phyloP scores from a whole-genome alignment of 2,329 filamentous ascomycete genomes.

The Cladosporium sp. region DNA sequence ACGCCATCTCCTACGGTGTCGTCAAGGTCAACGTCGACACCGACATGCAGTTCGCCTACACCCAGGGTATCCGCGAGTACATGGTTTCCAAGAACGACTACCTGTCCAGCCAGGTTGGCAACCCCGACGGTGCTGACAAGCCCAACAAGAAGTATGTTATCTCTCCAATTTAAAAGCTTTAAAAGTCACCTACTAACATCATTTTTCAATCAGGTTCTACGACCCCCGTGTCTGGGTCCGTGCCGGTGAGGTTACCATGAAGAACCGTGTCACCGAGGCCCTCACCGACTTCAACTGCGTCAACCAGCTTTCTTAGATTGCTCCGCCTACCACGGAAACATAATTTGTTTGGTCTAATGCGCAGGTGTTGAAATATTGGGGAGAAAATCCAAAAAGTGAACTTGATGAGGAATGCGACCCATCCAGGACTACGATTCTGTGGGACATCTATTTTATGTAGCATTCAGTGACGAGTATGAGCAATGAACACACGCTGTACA shows the following conservation, averaged over 20 bases:
- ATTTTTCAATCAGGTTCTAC: conserved; percentile 43
- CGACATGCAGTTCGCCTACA: conserved; percentile 94
- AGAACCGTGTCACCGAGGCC: conserved; percentile 73
- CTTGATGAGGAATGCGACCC: conserved; percentile 4
- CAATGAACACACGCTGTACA: conserved; percentile 18
- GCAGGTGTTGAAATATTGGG: conserved; percentile 8
- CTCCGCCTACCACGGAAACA: not conserved
- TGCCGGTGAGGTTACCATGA: conserved; percentile 97
- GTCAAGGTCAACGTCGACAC: conserved; percentile 99
- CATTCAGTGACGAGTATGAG: conserved; percentile 14
- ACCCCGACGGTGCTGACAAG: conserved; percentile 94
- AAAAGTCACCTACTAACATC: conserved; percentile 37
- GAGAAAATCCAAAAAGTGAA: conserved; percentile 6
- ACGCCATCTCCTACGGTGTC: conserved; percentile 89
- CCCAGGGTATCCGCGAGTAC: conserved; percentile 90
- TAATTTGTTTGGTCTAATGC: conserved; percentile 1
- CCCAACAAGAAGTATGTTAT: conserved; percentile 83
- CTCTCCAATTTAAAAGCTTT: not conserved
- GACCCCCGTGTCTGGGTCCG: conserved; percentile 92
- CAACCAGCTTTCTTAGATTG: conserved; percentile 56
- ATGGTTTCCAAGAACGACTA: conserved; percentile 95
- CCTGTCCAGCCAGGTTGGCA: conserved; percentile 81
- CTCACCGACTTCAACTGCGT: conserved; percentile 91
- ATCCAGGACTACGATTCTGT: not conserved
- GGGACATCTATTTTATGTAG: conserved; percentile 8